A percentile compares a stretch with the other conserved stretches of the same genome.
Conservation (phyloP, 2,329 filamentous ascomycete species). For the Colletotrichum australisinense region DNA sequence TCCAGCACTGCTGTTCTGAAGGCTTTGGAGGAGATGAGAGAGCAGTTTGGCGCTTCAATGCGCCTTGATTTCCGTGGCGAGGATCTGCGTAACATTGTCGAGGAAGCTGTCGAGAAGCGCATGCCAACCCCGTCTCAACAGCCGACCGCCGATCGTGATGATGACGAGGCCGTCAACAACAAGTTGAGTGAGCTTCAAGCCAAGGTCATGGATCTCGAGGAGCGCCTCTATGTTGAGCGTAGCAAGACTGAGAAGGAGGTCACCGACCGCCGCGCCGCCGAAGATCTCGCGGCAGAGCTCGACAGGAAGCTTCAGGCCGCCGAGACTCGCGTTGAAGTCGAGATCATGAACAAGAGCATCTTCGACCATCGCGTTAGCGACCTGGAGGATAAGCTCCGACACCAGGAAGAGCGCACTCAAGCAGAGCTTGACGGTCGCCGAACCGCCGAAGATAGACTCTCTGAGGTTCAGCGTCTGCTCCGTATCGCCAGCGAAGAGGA, state of each 20-base stretch:
- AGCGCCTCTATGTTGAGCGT: slow-evolving; percentile 62
- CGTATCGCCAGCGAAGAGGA: slow-evolving; percentile 79
- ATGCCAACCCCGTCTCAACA: slow-evolving; percentile 59
- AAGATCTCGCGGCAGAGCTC: slow-evolving; percentile 65
- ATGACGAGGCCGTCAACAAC: slow-evolving; percentile 62
- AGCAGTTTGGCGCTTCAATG: slow-evolving; percentile 60
- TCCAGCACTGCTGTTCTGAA: slow-evolving; percentile 65
- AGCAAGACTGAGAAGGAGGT: slow-evolving; percentile 61
- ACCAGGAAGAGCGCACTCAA: slow-evolving; percentile 73
- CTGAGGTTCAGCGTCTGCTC: slow-evolving; percentile 78
- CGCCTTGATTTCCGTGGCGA: slow-evolving; percentile 58
- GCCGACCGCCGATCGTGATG: neutral
- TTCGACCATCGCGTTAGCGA: slow-evolving; percentile 73
- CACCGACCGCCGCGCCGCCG: slow-evolving; percentile 59
- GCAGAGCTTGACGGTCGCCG: slow-evolving; percentile 72
- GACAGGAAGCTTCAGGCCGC: slow-evolving; percentile 66
- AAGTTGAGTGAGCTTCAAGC: slow-evolving; percentile 69
- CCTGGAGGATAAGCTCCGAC: slow-evolving; percentile 75
- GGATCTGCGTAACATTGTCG: slow-evolving; percentile 71
- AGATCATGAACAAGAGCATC: slow-evolving; percentile 70
- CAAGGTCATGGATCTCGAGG: slow-evolving; percentile 70
- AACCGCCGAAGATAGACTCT: slow-evolving; percentile 77
- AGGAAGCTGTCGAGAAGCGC: slow-evolving; percentile 70
- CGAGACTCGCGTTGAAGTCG: slow-evolving; percentile 69
- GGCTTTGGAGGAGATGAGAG: slow-evolving; percentile 73